Evolutionary conservation across 116 monocot genomes (phyloP).

Genomic region (Dioscorea cayenensis): DNA sequence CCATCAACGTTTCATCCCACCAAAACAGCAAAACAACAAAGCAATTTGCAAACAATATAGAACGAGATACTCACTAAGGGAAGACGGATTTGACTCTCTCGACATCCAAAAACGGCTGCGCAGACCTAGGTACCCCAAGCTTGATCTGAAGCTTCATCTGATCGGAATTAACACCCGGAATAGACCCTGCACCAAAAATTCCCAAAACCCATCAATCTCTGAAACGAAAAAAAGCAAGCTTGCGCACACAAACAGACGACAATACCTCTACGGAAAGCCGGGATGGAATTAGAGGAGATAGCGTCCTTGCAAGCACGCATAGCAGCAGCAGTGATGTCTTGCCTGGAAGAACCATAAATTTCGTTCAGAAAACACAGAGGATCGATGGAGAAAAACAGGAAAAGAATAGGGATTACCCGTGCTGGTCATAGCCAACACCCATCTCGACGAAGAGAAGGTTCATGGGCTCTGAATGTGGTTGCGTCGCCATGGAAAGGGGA

Average conservation of each 20-base stretch:
- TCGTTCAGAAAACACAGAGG: background rate
- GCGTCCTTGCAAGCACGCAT: constrained; percentile 92
- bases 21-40: background rate
- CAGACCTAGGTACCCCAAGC: constrained; percentile 63
- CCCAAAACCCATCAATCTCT: background rate
- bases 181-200: constrained; percentile 48
- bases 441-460: constrained; percentile 96
- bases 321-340: constrained; percentile 84
- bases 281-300: constrained; percentile 93
- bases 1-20: background rate
- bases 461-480: constrained; percentile 20
- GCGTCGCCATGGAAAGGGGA: background rate
- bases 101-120: constrained; percentile 67
- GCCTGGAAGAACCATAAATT: constrained; percentile 21
- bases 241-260: background rate
- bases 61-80: constrained; percentile 65
- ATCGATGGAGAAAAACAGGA: background rate
- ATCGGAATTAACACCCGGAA: constrained; percentile 79
- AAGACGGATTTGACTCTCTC: constrained; percentile 89
- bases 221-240: background rate
- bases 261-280: constrained; percentile 75
- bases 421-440: constrained; percentile 98
- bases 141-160: constrained; percentile 92
- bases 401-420: constrained; percentile 32
- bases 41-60: background rate